Conservation (phyloP, 805 yeast genomes). For the Myxozyma udenii region DNA sequence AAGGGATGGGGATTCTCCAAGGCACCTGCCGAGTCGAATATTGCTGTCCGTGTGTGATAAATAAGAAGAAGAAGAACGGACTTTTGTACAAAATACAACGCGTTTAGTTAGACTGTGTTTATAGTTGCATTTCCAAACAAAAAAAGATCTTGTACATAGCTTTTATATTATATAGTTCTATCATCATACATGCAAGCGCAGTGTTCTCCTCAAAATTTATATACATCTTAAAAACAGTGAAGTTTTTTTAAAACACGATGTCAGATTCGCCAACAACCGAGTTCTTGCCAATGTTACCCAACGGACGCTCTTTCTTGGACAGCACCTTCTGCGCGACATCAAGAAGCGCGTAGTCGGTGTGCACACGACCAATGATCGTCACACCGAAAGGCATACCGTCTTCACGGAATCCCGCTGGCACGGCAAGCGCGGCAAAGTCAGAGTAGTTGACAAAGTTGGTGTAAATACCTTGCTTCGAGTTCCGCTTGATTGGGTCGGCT, state of each 20-base stretch:
- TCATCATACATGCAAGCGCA: not conserved
- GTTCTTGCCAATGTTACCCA: slow-evolving; percentile 42
- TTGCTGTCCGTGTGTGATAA: slow-evolving; percentile 3
- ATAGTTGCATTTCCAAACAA: not conserved
- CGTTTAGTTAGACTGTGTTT: too few relatives aligned
- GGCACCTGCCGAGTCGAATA: slow-evolving; percentile 1
- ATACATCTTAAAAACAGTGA: not conserved
- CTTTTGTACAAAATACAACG: too few relatives aligned
- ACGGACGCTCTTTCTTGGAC: slow-evolving; percentile 47
- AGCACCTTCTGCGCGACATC: slow-evolving; percentile 76
- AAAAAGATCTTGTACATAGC: not conserved
- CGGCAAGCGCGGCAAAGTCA: slow-evolving; percentile 84
- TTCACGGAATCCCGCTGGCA: slow-evolving; percentile 82
- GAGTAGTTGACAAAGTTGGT: slow-evolving; percentile 94
- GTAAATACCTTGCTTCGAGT: slow-evolving; percentile 94
- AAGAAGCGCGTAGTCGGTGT: slow-evolving; percentile 82
- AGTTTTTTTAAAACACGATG: slow-evolving; percentile 5
- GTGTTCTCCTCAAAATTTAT: not conserved
- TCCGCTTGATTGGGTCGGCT: slow-evolving; percentile 73
- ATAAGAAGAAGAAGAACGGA: too few relatives aligned
- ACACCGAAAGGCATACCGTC: slow-evolving; percentile 92
- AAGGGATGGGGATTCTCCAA: slow-evolving; percentile 14
- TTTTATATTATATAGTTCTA: not conserved
- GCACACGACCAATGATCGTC: slow-evolving; percentile 75
- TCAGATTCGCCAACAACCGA: slow-evolving; percentile 14